A percentile compares a stretch with the other conserved stretches of the same genome.
Evolutionary conservation across 305 asterid genomes (phyloP).

Genomic region (Solanum hybrid): DNA sequence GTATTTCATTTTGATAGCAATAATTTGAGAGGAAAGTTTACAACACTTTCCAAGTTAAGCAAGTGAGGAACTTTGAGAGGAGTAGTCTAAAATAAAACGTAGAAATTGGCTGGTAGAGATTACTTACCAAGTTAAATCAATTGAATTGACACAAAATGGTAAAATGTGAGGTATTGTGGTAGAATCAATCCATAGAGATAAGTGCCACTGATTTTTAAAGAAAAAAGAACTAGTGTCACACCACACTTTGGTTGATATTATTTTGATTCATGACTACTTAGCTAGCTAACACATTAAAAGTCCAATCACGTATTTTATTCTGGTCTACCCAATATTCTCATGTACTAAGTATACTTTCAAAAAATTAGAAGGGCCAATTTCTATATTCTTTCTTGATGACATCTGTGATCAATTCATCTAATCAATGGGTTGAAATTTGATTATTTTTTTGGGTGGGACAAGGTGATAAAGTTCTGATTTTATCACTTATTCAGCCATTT

Average conservation of each 20-base stretch:
- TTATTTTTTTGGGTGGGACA: background rate
- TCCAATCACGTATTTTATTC: slow-evolving; percentile 2
- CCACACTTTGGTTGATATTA: background rate
- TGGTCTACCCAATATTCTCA: background rate
- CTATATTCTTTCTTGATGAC: background rate
- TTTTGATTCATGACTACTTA: slow-evolving; percentile 1
- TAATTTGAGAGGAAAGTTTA: background rate
- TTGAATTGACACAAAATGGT: background rate
- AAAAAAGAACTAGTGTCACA: background rate
- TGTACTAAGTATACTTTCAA: background rate
- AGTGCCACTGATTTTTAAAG: background rate
- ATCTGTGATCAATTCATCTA: background rate
- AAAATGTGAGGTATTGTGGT: background rate
- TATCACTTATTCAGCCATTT: background rate
- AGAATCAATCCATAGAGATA: background rate
- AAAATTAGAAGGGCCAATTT: background rate
- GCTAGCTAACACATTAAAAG: background rate
- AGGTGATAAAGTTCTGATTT: background rate
- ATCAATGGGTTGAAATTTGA: background rate
- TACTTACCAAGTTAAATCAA: slow-evolving; percentile 4
- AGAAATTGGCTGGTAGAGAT: background rate
- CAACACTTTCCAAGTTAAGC: background rate
- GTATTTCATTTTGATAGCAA: background rate
- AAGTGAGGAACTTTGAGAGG: background rate
- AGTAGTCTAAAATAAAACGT: background rate